Conservation (phyloP, 768 basidiomycete genomes). For the Zangia roseola region DNA sequence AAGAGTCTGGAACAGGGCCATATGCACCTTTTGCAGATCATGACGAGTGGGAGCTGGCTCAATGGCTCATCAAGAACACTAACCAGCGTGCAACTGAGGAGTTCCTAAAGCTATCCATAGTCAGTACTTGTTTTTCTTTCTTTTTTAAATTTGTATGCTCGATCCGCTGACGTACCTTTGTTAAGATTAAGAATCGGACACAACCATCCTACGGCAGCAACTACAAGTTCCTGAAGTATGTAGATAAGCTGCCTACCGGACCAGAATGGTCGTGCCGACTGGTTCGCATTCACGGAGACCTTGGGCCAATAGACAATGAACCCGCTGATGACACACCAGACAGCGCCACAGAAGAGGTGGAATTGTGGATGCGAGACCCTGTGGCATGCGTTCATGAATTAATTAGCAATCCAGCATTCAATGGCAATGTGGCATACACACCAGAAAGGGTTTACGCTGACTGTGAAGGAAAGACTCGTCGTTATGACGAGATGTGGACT, state of each 20-base stretch:
- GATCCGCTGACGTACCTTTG: too few species aligned
- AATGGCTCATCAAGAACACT: conserved; percentile 2
- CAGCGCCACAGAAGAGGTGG: conserved; percentile 11
- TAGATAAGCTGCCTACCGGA: not conserved
- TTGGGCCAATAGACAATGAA: not conserved
- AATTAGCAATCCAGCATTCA: conserved; percentile 24
- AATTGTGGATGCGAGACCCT: conserved; percentile 33
- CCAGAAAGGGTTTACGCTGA: conserved; percentile 4
- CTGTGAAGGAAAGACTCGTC: not conserved
- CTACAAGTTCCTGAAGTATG: not conserved
- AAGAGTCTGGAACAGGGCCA: not conserved
- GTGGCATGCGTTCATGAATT: conserved; percentile 32
- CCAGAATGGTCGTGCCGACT: not conserved
- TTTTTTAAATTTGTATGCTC: too few species aligned
- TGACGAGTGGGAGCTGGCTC: not conserved
- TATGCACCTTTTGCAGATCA: not conserved
- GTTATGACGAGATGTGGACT: conserved; percentile 9
- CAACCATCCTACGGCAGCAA: not conserved
- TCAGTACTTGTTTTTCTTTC: not conserved
- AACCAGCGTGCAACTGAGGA: not conserved
- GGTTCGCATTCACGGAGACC: not conserved
- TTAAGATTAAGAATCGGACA: too few species aligned
- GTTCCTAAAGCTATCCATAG: not conserved
- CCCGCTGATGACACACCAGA: not conserved
- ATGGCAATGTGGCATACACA: not conserved